Evolutionary conservation across 441 rosid genomes (phyloP), one percentile per base, ranked within the genome.

Genomic region (Bocquillonia castaneifolia): DNA sequence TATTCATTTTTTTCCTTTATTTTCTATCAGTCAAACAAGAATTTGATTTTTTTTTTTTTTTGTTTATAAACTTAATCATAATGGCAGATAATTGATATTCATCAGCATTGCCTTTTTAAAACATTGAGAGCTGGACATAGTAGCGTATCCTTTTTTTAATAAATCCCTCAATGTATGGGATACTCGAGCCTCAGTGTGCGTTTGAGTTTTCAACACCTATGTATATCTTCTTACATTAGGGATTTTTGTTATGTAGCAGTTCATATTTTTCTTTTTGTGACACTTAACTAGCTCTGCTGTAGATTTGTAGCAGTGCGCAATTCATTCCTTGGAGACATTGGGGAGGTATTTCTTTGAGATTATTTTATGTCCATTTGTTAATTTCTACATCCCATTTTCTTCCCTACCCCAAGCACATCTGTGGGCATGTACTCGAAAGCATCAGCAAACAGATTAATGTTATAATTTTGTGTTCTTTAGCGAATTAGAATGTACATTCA

Each of bases 291-390:
- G 26, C n/a, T n/a, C n/a, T n/a, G 55, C 54, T 50, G 12, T 80
- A 92, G 98, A 89, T 90, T 63, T 93, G 97, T 69, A 90, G 94
- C 83, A 81, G 84, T 62, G 94, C 86, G 68, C 98, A 90, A 63
- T 93, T 93, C 71, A 80, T 93, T 67, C 97, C 98, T 25, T 93
- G 97, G 97, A 86, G 82, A 81, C 89, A 96, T 69, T 92, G 98
- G 98, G 97, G 84, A 88, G 97, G 98, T 90, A 82, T 51, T 47
- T 66, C 36, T 29, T 39, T 25, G 25, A 59, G 67, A 23, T 65
- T 48, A 37, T 55, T 36, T 39, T 20, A 23, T 36, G 36, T 62
- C 64, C 59, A 4, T 42, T 40, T 69, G 36, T 70, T 56, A 34
- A 70, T 59, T 2, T 47, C 23, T 26, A 28, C 55, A 22, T 45